Base-by-base conservation (phyloP, 345 rosid species). In the Combretum micranthum region DNA sequence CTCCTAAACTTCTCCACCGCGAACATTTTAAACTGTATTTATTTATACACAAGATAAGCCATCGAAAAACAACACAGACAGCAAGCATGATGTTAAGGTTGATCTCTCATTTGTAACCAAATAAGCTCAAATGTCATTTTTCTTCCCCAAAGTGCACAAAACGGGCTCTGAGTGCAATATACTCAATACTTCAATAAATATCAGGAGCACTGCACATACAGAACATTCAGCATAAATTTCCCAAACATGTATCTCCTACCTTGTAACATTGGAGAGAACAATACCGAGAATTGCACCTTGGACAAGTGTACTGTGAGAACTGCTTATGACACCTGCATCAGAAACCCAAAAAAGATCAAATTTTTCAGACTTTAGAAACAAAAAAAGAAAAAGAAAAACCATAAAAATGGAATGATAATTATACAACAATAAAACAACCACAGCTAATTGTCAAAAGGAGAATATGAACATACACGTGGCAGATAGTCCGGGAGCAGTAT, bases 251-350 rank as follows among this genome's bases (percentile, higher is more conserved):
- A 9, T 32, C 39, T 1, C 70, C 14, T 47, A 80, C 82, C 85
- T 76, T 82, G 69, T 87, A 89, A 69, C 97, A 89, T 22, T 65
- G 76, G 43, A 83, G 90, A 8, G 97, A 87, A 52, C 96, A 89
- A 65, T 93, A 89, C 0, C 96, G 86, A 23, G 83, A 77, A 70
- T 87, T 89, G 81, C 97, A 93, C 61, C 99, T 82, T 42, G 97
- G 97, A 58, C 99, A 87, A 62, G 97, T 87, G 21, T 93, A 93
- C 56, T 83, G 91, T 7, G 99, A 81, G 66, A 89, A 93, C 58
- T 93, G 96, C 71, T 87, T 93, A 63, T 85, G 86, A 63, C 97
- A 86, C 47, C 90, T 81, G 66, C 16, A 62, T 26, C 44, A 22
- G n/a, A 39, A 69, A 50, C 9, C 11, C 20, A 44, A 16, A 19